Conservation (phyloP, 805 yeast genomes). For the Kodamaea kaohsiungensis region DNA sequence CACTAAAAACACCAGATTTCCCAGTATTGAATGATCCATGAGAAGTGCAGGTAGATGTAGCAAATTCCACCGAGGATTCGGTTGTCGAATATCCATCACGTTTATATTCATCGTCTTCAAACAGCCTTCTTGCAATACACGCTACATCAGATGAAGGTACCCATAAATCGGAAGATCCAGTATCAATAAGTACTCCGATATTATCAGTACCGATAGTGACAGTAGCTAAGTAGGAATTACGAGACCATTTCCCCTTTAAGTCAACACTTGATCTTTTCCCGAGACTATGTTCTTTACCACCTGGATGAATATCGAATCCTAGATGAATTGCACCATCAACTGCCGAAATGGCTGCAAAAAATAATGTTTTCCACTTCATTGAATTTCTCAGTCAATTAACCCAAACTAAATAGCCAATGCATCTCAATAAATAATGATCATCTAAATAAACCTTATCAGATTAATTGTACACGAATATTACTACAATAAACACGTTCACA, state of each 20-base stretch:
- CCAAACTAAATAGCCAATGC: no score
- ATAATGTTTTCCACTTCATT: not conserved
- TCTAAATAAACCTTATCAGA: no score
- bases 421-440: no score
- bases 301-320: not conserved
- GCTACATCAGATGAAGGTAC: not conserved
- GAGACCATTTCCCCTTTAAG: not conserved
- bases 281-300: not conserved
- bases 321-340: not conserved
- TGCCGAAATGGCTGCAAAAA: not conserved
- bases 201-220: slow-evolving; percentile 12
- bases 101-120: no score
- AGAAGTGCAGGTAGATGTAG: not conserved
- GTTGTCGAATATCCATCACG: slow-evolving; percentile 4
- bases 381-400: no score
- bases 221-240: slow-evolving; percentile 1
- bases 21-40: not conserved
- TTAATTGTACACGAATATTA: no score
- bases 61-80: not conserved
- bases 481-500: no score
- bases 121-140: not conserved
- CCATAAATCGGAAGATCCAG: slow-evolving; percentile 79
- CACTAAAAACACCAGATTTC: slow-evolving; percentile 18
- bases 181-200: slow-evolving; percentile 61
- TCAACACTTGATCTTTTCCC: not conserved